Evolutionary conservation across 2,329 filamentous ascomycete genomes (phyloP), one percentile per base, ranked within the genome.

Genomic region (Colletotrichum godetiae): DNA sequence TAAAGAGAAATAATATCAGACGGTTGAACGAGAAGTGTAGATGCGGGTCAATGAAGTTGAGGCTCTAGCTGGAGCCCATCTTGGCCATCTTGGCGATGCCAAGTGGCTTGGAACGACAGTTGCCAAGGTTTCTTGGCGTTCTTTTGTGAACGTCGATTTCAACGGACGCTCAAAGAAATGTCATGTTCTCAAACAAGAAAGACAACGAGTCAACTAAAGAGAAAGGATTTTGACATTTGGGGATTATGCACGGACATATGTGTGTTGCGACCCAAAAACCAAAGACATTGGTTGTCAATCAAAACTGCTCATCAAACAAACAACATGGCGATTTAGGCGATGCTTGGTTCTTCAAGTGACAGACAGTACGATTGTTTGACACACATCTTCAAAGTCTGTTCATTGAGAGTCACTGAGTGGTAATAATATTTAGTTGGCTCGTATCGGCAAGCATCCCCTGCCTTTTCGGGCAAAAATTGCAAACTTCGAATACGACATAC

Each of bases 41-140:
- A 22, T 22, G 27, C 19, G 59, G 70, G 70, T 66, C 37, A 33
- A 49, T 56, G 67, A 24, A 52, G 67, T 70, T 73, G 67, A 70
- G 70, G 70, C 70, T 70, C 70, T 73, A 60, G 29, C 15, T 57
- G 60, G 59, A 68, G 65, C 35, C 67, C 67, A 46, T 24, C 55
- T 59, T 59, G 24, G 46, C 67, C 67, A 46, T 24, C 55, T 59
- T 59, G 24, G 46, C 31, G 59, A 55, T 37, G 64, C 69, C 49
- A 72, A 68, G 64, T 24, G 22, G 29, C 65, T 67, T 67, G 57
- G 65, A 42, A 68, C 64, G 13, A 37, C 52, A 24, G 10, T 35
- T 46, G 69, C 65, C 65, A 72, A 72, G 66, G n/a, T 19, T 11
- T 22, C 69, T 72, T 69, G 69, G 66, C 69, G 67, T 46, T 53